Percentiles rank a stretch among this genome's conserved stretches.
These are phyloP conservation scores for Agaricus sinodeliciosus DNA, from an alignment of 768 basidiomycete genomes.

Conservation along the genomic window DNA sequence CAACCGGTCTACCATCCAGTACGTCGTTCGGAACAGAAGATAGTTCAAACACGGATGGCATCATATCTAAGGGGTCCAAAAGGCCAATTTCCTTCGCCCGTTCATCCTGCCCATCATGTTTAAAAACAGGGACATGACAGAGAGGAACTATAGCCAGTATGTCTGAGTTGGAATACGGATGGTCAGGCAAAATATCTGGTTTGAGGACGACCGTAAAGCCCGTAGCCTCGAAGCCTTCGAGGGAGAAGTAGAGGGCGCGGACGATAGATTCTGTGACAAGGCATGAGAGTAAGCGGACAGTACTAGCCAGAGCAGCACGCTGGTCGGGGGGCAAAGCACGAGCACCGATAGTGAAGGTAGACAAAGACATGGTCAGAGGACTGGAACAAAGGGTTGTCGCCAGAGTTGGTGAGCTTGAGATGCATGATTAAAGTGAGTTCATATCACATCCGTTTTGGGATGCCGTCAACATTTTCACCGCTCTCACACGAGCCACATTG, in stretches of 20 bases:
- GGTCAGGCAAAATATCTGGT: conserved; percentile 17
- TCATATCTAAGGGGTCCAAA: conserved; percentile 51
- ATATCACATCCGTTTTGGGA: background rate
- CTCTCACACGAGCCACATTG: background rate
- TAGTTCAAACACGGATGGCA: conserved; percentile 25
- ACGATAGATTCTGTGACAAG: conserved; percentile 52
- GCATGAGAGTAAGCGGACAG: conserved; percentile 47
- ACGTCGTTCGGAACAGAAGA: background rate
- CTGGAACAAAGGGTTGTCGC: background rate
- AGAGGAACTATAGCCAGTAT: conserved; percentile 44
- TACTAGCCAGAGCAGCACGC: conserved; percentile 41
- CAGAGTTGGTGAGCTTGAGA: background rate
- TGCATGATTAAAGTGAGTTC: background rate
- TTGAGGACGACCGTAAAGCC: conserved; percentile 38
- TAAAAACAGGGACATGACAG: conserved; percentile 39
- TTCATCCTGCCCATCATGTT: conserved; percentile 23
- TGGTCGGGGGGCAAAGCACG: conserved; percentile 21
- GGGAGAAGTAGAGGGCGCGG: conserved; percentile 39
- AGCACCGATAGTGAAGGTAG: conserved; percentile 3
- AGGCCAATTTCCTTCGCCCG: conserved; percentile 36
- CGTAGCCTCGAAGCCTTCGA: conserved; percentile 23
- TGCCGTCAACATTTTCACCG: background rate
- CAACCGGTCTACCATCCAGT: background rate
- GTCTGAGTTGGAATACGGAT: conserved; percentile 24
- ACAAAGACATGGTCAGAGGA: background rate